Evolutionary conservation across 225 moss, liverwort and hornwort species (phyloP).

Genomic region (Polytrichum formosum): DNA sequence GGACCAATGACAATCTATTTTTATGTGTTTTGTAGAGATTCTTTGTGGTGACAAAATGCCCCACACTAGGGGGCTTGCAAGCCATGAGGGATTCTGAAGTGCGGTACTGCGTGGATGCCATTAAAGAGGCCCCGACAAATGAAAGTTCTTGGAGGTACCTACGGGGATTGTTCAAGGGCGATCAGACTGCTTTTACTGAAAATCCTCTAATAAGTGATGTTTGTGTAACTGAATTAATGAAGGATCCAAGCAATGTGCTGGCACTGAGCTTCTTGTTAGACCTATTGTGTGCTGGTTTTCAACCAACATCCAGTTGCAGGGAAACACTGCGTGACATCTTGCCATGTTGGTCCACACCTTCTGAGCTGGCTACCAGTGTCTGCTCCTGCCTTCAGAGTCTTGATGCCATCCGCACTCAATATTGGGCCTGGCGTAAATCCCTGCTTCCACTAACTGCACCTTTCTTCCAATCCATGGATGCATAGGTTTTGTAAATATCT

Average conservation of each 20-base stretch:
- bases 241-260: slow-evolving; percentile 45
- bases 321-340: slow-evolving; percentile 30
- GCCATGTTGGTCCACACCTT: slow-evolving; percentile 45
- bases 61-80: slow-evolving; percentile 61
- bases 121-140: slow-evolving; percentile 59
- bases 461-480: background rate
- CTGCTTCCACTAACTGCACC: slow-evolving; percentile 35
- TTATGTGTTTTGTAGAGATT: slow-evolving; percentile 56
- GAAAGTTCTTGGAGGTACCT: slow-evolving; percentile 99
- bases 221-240: slow-evolving; percentile 60
- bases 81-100: slow-evolving; percentile 70
- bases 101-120: slow-evolving; percentile 53
- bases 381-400: slow-evolving; percentile 63
- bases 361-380: slow-evolving; percentile 59
- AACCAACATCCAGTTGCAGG: slow-evolving; percentile 44
- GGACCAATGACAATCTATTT: too few species aligned
- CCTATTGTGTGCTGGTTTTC: slow-evolving; percentile 71
- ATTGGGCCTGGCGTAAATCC: slow-evolving; percentile 85
- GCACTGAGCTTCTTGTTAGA: slow-evolving; percentile 74
- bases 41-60: slow-evolving; percentile 76
- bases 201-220: slow-evolving; percentile 43
- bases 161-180: slow-evolving; percentile 74
- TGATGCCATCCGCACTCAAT: slow-evolving; percentile 68
- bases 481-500: too few species aligned
- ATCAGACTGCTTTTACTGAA: slow-evolving; percentile 45